Base-by-base conservation (phyloP, 495 filamentous ascomycete genomes). In the Daldinia grandis region DNA sequence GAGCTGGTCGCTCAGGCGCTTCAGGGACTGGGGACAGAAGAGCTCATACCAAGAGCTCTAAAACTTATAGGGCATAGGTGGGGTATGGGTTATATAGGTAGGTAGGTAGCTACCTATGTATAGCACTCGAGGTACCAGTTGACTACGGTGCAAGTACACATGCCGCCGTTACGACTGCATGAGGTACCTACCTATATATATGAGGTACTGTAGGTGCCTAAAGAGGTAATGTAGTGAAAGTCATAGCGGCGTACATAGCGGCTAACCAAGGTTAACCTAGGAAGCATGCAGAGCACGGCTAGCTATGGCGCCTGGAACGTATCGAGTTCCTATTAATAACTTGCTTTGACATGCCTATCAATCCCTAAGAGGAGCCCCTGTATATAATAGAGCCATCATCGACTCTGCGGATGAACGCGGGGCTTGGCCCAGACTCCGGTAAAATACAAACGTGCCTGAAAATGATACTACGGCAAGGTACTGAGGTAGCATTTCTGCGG, bases 261-360 rank as follows among this genome's bases (percentile, higher is more conserved):
- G 58, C 27, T 71, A 66, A 63, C 58, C 63, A 71, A 71, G 68
- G 62, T 51, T 57, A 60, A 38, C 25, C 55, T 59, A 54, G 63
- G 54, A 51, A 28, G 3, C 40, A 69, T 64, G 61, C 58, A 57
- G 14, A 63, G 24, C 50, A 62, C 68, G 57, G 61, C 62, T 66
- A 71, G 62, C 58, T 58, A 66, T 58, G 68, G 68, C 56, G 60
- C 28, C 40, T 28, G 12, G 2, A n/a, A 57, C 8, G 12, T 27
- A 31, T 56, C 4, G 17, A 40, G 49, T 27, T 66, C 57, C 62
- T 71, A 71, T 66, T 71, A 66, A 66, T 71, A 66, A 56, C 19
- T 68, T 31, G 30, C 58, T 62, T 71, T 66, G 57, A 66, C 68
- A 66, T 47, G 31, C 17, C 17, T 19, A 24, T 47, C 31, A 50